phyloP scores from a whole-genome alignment of 306 rosid species.

The Begonia loranthoides region DNA sequence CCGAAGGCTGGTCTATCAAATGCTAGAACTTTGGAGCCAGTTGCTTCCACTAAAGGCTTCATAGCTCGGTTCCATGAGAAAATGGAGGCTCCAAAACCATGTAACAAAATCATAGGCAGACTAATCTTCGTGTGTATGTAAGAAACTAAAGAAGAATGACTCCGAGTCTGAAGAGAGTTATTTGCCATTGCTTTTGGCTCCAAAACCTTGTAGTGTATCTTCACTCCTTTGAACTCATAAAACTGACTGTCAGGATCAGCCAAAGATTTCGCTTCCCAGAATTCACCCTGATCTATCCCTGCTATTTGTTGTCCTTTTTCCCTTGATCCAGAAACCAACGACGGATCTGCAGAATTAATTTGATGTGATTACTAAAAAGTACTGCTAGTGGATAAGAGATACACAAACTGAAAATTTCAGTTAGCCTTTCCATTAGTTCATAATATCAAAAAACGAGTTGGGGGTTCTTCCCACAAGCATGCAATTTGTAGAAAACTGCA shows the following conservation, averaged over 20 bases:
- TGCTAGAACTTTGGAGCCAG: slow-evolving; percentile 74
- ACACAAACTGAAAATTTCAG: slow-evolving; percentile 1
- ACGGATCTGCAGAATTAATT: slow-evolving; percentile 30
- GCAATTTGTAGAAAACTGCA: no score
- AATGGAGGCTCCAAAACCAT: slow-evolving; percentile 90
- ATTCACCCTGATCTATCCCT: slow-evolving; percentile 76
- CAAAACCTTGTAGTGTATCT: slow-evolving; percentile 70
- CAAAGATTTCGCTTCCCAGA: slow-evolving; percentile 51
- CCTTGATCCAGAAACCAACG: slow-evolving; percentile 33
- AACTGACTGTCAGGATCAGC: slow-evolving; percentile 85
- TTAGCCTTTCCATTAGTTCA: background rate
- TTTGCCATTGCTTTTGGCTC: slow-evolving; percentile 32
- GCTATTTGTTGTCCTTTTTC: slow-evolving; percentile 43
- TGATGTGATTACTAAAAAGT: slow-evolving; percentile 6
- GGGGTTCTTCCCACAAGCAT: no score
- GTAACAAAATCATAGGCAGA: slow-evolving; percentile 65
- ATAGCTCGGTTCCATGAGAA: slow-evolving; percentile 73
- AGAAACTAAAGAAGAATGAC: slow-evolving; percentile 12
- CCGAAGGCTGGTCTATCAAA: slow-evolving; percentile 99
- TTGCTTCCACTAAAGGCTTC: slow-evolving; percentile 61
- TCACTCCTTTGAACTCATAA: slow-evolving; percentile 67
- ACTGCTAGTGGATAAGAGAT: background rate
- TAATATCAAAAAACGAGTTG: no score
- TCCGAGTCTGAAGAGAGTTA: slow-evolving; percentile 20
- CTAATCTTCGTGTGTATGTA: slow-evolving; percentile 27